Evolutionary conservation across 2,329 filamentous ascomycete genomes (phyloP), one percentile per base, ranked within the genome.

Genomic region (Davidsoniella eucalypti): DNA sequence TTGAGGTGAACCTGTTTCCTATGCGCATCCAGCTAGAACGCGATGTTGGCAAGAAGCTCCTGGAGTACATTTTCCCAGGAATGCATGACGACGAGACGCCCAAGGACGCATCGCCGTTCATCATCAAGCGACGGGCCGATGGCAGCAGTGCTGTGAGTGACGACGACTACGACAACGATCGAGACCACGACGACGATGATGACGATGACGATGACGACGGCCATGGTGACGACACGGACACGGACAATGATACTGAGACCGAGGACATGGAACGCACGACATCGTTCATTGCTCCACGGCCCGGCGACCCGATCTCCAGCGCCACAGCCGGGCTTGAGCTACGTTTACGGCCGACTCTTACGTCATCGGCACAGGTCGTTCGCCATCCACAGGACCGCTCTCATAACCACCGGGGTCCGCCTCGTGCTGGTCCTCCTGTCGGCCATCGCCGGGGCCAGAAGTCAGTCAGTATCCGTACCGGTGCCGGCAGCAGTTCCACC

Each of bases 31-130:
- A 98, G 62, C 71, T 98, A 36, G 92, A 98, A 64, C 82, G 81
- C 36, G 88, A 96, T 58, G 81, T 94, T 45, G 90, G 88, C 42
- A 90, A 93, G 67, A 87, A 83, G 57, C 70, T 98, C 2, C 94
- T 98, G 57, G 88, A 95, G 65, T 98, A 98, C 64, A 87, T 98
- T 57, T 98, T 98, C 69, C 93, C 92, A 0, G 86, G 84, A 9
- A 77, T 85, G 57, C 80, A 82, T 17, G 68, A 63, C n/a, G 80
- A 63, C 50, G 54, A 57, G 21, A 68, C 68, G 44, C 65, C 66
- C 29, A 75, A 74, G 52, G 72, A 72, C 36, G 76, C 78, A 49
- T 80, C 79, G 5, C 78, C 81, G 0, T 78, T 81, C 64, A 61
- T 71, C 51, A 51, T 69, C 37, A 73, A 67, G 55, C 74, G 63